Percentiles rank a stretch among this genome's conserved stretches.
Conservation (phyloP, 495 filamentous ascomycete genomes). For the Penicillium tannophilum region DNA sequence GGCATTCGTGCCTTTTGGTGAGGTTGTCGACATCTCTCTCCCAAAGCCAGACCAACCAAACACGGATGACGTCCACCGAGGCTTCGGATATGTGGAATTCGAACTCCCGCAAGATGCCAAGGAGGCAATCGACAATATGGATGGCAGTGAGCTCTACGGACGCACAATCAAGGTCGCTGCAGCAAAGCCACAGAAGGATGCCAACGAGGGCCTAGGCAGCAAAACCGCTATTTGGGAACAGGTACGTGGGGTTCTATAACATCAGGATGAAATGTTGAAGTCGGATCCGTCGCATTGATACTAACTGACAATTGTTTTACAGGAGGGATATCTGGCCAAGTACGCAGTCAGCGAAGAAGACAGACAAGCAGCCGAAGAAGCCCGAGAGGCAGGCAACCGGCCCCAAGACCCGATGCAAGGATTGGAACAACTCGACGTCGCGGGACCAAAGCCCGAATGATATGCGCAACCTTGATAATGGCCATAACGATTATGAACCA, state of each 20-base stretch:
- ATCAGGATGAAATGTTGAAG: neutral
- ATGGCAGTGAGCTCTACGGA: conserved; percentile 94
- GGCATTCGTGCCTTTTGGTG: conserved; percentile 95
- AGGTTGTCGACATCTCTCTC: conserved; percentile 85
- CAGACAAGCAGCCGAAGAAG: conserved; percentile 61
- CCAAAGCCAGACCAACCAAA: conserved; percentile 79
- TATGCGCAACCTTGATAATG: conserved; percentile 9
- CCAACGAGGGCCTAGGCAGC: conserved; percentile 81
- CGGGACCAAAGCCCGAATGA: conserved; percentile 83
- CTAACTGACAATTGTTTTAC: conserved; percentile 22
- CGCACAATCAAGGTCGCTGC: conserved; percentile 86
- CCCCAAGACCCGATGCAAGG: conserved; percentile 93
- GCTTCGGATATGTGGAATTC: conserved; percentile 97
- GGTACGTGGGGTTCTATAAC: conserved; percentile 54
- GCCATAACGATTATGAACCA: conserved; percentile 27
- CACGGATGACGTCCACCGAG: conserved; percentile 74
- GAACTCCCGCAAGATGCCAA: conserved; percentile 82
- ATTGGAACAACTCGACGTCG: conserved; percentile 88
- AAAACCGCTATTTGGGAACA: conserved; percentile 99
- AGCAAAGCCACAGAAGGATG: conserved; percentile 91
- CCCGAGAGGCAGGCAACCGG: conserved; percentile 50
- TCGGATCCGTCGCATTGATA: conserved; percentile 15
- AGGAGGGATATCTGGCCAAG: conserved; percentile 94
- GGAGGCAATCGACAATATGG: conserved; percentile 99
- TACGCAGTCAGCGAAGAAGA: conserved; percentile 91